A percentile compares a stretch with the other conserved stretches of the same genome.
Evolutionary conservation across 148 eudicot genomes (phyloP).

Genomic region (Silene latifolia): DNA sequence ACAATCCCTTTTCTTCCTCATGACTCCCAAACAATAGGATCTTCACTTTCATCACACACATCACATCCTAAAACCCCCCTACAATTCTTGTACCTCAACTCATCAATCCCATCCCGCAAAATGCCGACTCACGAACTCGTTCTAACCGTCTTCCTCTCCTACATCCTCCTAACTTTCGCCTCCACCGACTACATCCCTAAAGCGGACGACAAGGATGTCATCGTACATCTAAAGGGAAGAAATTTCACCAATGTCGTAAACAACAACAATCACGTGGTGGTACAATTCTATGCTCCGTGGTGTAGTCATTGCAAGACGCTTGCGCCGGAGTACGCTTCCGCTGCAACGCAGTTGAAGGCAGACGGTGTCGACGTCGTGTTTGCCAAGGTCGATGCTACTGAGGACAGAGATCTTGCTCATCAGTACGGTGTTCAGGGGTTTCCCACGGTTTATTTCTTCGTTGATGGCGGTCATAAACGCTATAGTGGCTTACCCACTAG

Average conservation of each 20-base stretch:
- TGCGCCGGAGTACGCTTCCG: constrained; percentile 93
- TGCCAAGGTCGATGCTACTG: constrained; percentile 85
- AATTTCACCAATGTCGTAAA: constrained; percentile 68
- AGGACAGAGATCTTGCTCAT: constrained; percentile 70
- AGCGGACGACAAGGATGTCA: constrained; percentile 74
- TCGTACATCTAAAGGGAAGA: constrained; percentile 54
- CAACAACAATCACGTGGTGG: constrained; percentile 68
- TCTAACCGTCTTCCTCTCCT: constrained; percentile 36
- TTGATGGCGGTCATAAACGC: constrained; percentile 72
- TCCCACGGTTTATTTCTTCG: constrained; percentile 78
- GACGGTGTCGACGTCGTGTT: constrained; percentile 52
- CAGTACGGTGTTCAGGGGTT: constrained; percentile 76
- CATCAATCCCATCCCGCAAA: too few species aligned
- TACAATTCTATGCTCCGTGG: constrained; percentile 97
- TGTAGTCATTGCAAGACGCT: constrained; percentile 75
- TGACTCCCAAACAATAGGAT: too few species aligned
- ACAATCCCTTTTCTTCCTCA: too few species aligned
- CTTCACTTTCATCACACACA: too few species aligned
- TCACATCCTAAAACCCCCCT: too few species aligned
- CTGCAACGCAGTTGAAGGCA: constrained; percentile 68
- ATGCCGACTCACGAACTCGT: constrained; percentile 51
- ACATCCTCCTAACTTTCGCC: constrained; percentile 28
- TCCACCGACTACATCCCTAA: constrained; percentile 17
- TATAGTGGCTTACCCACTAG: constrained; percentile 66
- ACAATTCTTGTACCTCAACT: too few species aligned